Conservation (phyloP, 495 filamentous ascomycete genomes). For the Clavariopsis aquatica region DNA sequence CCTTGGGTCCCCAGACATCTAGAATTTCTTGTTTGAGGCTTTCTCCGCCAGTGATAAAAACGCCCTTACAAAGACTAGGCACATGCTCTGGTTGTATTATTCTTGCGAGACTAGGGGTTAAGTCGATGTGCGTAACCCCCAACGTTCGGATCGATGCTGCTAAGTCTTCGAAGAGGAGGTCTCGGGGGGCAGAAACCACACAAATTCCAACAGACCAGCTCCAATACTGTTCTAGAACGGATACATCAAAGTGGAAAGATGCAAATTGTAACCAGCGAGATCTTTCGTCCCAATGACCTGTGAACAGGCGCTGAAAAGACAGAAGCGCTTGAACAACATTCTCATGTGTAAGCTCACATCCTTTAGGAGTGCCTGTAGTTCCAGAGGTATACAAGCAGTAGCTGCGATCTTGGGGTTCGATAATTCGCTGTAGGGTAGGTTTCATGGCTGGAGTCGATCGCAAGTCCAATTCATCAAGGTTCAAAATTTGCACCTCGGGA, state of each 20-base stretch:
- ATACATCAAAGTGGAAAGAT: constrained; percentile 86
- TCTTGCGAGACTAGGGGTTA: constrained; percentile 69
- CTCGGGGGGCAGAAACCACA: constrained; percentile 72
- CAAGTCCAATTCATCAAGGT: constrained; percentile 26
- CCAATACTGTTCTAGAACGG: constrained; percentile 86
- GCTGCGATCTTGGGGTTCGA: constrained; percentile 48
- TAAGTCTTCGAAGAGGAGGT: constrained; percentile 76
- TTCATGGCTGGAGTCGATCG: neutral
- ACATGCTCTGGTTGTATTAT: constrained; percentile 65
- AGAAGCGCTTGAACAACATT: constrained; percentile 76
- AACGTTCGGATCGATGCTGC: constrained; percentile 66
- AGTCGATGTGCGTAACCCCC: constrained; percentile 81
- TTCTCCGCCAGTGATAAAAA: constrained; percentile 78
- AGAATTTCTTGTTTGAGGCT: constrained; percentile 71
- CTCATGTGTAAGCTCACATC: constrained; percentile 72
- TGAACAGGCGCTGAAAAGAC: constrained; percentile 69
- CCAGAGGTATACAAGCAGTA: constrained; percentile 83
- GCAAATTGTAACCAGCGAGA: constrained; percentile 87
- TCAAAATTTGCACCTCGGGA: constrained; percentile 14
- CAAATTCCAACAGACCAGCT: constrained; percentile 83
- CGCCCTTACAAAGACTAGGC: constrained; percentile 64
- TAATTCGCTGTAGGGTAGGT: constrained; percentile 14
- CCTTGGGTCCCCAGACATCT: constrained; percentile 63
- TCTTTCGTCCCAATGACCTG: constrained; percentile 63
- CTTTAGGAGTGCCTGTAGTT: constrained; percentile 80